Conservation (phyloP, 2,329 filamentous ascomycete genomes). For the Calonectria pteridis region DNA sequence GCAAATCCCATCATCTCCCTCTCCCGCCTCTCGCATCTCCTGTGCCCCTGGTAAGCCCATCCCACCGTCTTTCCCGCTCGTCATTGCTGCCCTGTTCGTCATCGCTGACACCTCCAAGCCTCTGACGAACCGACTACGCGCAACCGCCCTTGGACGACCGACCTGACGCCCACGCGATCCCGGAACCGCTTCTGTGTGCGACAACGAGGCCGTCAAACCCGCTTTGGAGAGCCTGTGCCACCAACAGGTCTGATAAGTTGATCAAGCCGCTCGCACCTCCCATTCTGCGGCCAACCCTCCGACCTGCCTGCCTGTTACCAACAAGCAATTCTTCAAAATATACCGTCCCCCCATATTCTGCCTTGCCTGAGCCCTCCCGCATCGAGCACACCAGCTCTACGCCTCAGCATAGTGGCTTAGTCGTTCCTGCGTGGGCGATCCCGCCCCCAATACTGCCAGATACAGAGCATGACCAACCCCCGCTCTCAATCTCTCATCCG, state of each 20-base stretch:
- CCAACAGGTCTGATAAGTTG: conserved; percentile 34
- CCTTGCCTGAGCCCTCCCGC: not conserved
- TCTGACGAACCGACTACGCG: conserved; percentile 30
- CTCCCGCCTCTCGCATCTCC: conserved; percentile 12
- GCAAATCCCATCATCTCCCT: conserved; percentile 1
- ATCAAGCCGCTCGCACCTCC: conserved; percentile 23
- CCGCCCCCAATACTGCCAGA: conserved; percentile 21
- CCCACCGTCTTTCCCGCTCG: conserved; percentile 33
- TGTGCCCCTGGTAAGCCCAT: conserved; percentile 39
- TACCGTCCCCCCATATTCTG: not conserved
- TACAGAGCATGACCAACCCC: conserved; percentile 41
- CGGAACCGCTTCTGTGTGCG: conserved; percentile 35
- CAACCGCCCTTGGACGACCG: conserved; percentile 38
- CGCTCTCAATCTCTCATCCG: conserved; percentile 25
- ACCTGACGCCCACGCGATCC: conserved; percentile 33
- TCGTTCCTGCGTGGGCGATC: conserved; percentile 26
- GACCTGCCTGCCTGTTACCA: conserved; percentile 24
- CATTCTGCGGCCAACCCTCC: conserved; percentile 20
- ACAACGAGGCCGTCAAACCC: conserved; percentile 36
- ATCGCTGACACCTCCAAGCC: conserved; percentile 40
- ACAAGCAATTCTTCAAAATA: not conserved
- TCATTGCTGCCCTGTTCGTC: conserved; percentile 38
- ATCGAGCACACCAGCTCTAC: conserved; percentile 18
- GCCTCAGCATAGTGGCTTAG: conserved; percentile 19
- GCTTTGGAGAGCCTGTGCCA: conserved; percentile 39